These are phyloP conservation scores for Cryphonectria naterciae DNA, from an alignment of 2,329 filamentous ascomycete genomes.

Conservation along the genomic window DNA sequence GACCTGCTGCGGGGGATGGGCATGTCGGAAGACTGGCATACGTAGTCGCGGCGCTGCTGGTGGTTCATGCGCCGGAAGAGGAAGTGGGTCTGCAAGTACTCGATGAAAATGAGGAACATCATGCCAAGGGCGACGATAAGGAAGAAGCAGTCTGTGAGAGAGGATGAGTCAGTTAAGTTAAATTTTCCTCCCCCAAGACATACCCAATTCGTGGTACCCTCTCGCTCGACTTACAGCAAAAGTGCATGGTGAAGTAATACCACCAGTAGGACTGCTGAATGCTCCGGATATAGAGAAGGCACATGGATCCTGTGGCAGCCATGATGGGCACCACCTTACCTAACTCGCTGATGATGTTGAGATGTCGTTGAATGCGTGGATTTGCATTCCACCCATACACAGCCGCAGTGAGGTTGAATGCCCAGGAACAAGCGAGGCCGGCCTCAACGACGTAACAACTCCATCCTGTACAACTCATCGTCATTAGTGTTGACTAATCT, in stretches of 20 bases:
- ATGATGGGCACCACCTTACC: constrained; percentile 21
- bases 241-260: constrained; percentile 17
- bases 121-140: constrained; percentile 14
- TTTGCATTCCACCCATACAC: constrained; percentile 23
- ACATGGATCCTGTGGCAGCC: constrained; percentile 4
- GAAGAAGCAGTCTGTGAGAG: constrained; percentile 10
- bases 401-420: constrained; percentile 22
- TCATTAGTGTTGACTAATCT: neutral
- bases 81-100: constrained; percentile 24
- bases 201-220: no score
- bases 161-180: neutral
- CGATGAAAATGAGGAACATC: constrained; percentile 24
- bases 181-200: neutral
- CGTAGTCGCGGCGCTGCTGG: constrained; percentile 12
- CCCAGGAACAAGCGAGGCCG: constrained; percentile 25
- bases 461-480: constrained; percentile 19
- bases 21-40: constrained; percentile 1
- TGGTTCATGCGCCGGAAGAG: constrained; percentile 22
- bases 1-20: neutral
- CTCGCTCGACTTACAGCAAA: constrained; percentile 20
- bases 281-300: constrained; percentile 5
- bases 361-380: neutral
- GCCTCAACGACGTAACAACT: constrained; percentile 18
- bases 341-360: constrained; percentile 15
- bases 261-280: constrained; percentile 19